These are phyloP conservation scores for Claviceps sp. DNA, from an alignment of 2,329 filamentous ascomycete species.

Conservation along the genomic window DNA sequence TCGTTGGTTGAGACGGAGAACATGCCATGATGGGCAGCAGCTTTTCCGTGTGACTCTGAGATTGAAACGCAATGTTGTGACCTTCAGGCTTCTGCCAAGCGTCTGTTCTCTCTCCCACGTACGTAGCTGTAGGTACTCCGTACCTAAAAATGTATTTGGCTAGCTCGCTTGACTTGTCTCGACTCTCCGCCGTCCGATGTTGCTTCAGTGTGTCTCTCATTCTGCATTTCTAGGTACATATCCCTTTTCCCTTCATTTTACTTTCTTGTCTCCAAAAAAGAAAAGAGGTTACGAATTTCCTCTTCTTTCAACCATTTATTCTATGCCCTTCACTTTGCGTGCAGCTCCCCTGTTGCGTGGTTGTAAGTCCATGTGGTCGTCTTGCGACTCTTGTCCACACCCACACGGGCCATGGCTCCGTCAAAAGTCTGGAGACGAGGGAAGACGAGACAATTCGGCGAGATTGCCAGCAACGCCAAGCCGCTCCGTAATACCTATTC, in stretches of 20 bases:
- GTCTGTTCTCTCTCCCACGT: not conserved
- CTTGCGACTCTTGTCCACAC: not conserved
- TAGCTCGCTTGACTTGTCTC: not conserved
- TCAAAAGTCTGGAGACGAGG: not conserved
- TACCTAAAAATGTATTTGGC: not conserved
- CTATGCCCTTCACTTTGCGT: not conserved
- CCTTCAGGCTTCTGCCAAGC: not conserved
- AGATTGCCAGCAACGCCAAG: constrained; percentile 2
- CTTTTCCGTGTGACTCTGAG: not conserved
- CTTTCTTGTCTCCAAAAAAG: not conserved
- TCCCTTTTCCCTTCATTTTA: not conserved
- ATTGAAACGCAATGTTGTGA: not conserved
- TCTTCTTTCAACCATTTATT: not conserved
- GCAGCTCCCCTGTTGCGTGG: not conserved
- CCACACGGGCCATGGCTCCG: not conserved
- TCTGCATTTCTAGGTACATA: too few relatives aligned
- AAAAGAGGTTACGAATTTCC: not conserved
- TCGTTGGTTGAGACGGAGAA: not conserved
- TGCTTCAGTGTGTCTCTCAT: not conserved
- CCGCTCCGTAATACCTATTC: not conserved
- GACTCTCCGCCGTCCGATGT: too few relatives aligned
- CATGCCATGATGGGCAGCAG: not conserved
- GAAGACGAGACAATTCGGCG: not conserved
- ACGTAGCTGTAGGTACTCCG: not conserved
- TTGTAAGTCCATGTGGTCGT: not conserved